These are phyloP conservation scores for Claviceps paspali DNA, from an alignment of 2,329 filamentous ascomycete genomes.

Conservation along the genomic window DNA sequence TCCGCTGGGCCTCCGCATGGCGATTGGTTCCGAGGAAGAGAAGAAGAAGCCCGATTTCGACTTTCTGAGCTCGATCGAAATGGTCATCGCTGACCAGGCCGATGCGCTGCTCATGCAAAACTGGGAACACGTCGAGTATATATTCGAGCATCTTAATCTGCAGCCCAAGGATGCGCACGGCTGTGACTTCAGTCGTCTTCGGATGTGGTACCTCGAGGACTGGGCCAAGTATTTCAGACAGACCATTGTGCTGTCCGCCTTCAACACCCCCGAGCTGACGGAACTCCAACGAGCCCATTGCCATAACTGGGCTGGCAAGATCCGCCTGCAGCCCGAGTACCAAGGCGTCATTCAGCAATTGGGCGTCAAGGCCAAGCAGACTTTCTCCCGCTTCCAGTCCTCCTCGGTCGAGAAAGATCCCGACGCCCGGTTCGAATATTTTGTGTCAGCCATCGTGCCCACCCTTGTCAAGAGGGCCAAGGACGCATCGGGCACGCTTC, in stretches of 20 bases:
- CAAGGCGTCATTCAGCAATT: slow-evolving; percentile 59
- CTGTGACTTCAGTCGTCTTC: slow-evolving; percentile 83
- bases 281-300: slow-evolving; percentile 62
- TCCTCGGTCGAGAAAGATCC: slow-evolving; percentile 59
- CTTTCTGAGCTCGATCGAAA: slow-evolving; percentile 85
- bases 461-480: slow-evolving; percentile 53
- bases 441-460: slow-evolving; percentile 68
- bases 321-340: slow-evolving; percentile 57
- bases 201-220: slow-evolving; percentile 85
- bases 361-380: slow-evolving; percentile 61
- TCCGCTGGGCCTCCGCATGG: slow-evolving; percentile 76
- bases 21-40: slow-evolving; percentile 64
- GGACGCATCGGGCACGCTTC: slow-evolving; percentile 52
- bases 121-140: slow-evolving; percentile 89
- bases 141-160: slow-evolving; percentile 81
- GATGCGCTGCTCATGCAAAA: slow-evolving; percentile 95
- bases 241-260: slow-evolving; percentile 66
- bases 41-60: slow-evolving; percentile 58
- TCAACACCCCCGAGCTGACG: slow-evolving; percentile 78
- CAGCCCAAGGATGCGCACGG: slow-evolving; percentile 82
- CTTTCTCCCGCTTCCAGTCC: slow-evolving; percentile 74
- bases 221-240: slow-evolving; percentile 71
- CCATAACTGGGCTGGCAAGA: slow-evolving; percentile 66
- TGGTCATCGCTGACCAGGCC: slow-evolving; percentile 80
- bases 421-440: slow-evolving; percentile 81